Evolutionary conservation across 192 early-diverging fungal species (phyloP).

Genomic region (Backusella macrospora): DNA sequence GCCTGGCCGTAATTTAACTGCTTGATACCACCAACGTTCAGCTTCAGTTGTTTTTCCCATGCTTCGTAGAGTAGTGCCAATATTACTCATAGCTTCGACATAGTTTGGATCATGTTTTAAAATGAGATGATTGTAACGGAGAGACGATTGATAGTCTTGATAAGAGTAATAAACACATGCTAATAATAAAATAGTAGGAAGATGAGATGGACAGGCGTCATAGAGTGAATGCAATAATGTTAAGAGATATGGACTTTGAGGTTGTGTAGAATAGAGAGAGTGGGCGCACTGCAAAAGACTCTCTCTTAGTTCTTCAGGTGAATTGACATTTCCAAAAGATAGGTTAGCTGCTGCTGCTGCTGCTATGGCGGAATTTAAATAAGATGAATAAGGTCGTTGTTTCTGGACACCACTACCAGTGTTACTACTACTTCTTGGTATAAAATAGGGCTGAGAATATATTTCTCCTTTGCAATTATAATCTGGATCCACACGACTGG

Average conservation of each 20-base stretch:
- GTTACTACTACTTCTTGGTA: background rate
- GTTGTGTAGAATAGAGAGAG: slow-evolving; percentile 57
- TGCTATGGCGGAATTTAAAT: slow-evolving; percentile 19
- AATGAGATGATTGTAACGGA: slow-evolving; percentile 83
- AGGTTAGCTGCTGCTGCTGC: slow-evolving; percentile 23
- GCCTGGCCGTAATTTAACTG: slow-evolving; percentile 80
- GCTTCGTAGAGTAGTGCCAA: slow-evolving; percentile 85
- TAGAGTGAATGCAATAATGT: slow-evolving; percentile 57
- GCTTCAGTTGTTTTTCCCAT: slow-evolving; percentile 74
- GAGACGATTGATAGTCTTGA: slow-evolving; percentile 68
- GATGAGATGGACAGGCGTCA: slow-evolving; percentile 60
- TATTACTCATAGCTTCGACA: slow-evolving; percentile 90
- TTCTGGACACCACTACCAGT: background rate
- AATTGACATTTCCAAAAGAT: background rate
- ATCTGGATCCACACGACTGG: slow-evolving; percentile 29
- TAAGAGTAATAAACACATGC: slow-evolving; percentile 88
- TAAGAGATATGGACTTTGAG: slow-evolving; percentile 54
- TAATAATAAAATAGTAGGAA: slow-evolving; percentile 83
- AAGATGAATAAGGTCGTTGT: slow-evolving; percentile 10
- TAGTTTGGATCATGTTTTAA: slow-evolving; percentile 81
- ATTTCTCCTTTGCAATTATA: background rate
- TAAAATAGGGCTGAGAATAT: background rate
- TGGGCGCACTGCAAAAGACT: slow-evolving; percentile 65
- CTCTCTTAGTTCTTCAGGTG: slow-evolving; percentile 48
- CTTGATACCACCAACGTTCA: slow-evolving; percentile 83